phyloP scores from a whole-genome alignment of 495 filamentous ascomycete species.

The Neurospora sublineolata region DNA sequence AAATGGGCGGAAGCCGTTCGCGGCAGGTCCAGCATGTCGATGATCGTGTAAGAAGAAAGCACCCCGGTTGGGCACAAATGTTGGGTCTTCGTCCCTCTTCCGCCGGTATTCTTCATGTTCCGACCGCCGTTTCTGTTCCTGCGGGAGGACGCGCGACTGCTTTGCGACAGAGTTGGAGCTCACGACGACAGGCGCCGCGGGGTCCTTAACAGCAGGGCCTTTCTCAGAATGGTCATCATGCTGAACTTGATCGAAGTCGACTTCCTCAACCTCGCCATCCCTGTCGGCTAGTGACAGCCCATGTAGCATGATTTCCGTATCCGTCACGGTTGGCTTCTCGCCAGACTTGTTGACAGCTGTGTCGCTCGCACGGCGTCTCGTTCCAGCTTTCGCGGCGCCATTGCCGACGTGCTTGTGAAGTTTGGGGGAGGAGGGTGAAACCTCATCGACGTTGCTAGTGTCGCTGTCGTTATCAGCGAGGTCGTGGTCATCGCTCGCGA shows the following conservation, averaged over 20 bases:
- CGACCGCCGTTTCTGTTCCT: slow-evolving; percentile 55
- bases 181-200: slow-evolving; percentile 32
- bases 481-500: slow-evolving; percentile 63
- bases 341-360: slow-evolving; percentile 11
- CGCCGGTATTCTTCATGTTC: slow-evolving; percentile 87
- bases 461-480: slow-evolving; percentile 66
- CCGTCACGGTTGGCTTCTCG: slow-evolving; percentile 34
- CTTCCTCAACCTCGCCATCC: slow-evolving; percentile 38
- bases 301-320: slow-evolving; percentile 85
- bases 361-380: slow-evolving; percentile 25
- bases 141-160: slow-evolving; percentile 37
- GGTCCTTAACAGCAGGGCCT: slow-evolving; percentile 14
- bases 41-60: slow-evolving; percentile 97
- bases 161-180: slow-evolving; percentile 27
- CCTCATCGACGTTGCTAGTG: slow-evolving; percentile 53
- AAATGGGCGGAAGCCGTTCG: slow-evolving; percentile 66
- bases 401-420: slow-evolving; percentile 24
- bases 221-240: slow-evolving; percentile 2
- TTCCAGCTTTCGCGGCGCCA: slow-evolving; percentile 30
- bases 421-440: slow-evolving; percentile 38
- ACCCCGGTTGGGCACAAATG: slow-evolving; percentile 89
- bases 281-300: slow-evolving; percentile 58
- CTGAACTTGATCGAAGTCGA: slow-evolving; percentile 56
- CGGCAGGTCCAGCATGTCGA: slow-evolving; percentile 58
- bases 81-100: slow-evolving; percentile 77